Conservation (phyloP, 2,329 filamentous ascomycete genomes). For the Verruconis gallopava region DNA sequence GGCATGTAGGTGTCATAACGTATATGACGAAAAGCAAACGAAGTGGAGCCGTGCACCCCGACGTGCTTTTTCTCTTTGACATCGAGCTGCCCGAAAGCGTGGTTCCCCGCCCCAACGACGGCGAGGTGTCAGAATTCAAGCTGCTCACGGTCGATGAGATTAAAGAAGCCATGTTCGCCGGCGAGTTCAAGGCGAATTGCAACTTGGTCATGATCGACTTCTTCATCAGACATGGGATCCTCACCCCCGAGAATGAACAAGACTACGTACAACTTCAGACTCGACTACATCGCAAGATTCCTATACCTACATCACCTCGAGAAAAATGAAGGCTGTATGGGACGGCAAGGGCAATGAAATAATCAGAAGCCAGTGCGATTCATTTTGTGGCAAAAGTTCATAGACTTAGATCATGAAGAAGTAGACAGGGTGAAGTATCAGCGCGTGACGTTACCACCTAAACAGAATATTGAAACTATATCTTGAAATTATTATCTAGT, state of each 20-base stretch:
- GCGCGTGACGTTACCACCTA: no score
- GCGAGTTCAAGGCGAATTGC: constrained; percentile 22
- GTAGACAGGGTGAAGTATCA: no score
- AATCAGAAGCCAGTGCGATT: no score
- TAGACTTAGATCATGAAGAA: no score
- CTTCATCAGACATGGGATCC: constrained; percentile 21
- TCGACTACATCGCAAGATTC: constrained; percentile 18
- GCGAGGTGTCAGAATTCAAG: constrained; percentile 20
- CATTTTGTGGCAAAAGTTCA: no score
- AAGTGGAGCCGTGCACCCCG: constrained; percentile 17
- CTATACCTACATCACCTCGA: constrained; percentile 11
- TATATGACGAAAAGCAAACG: constrained; percentile 13
- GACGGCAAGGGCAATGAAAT: no score
- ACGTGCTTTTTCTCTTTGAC: constrained; percentile 23
- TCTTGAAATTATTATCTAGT: no score
- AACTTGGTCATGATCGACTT: constrained; percentile 22
- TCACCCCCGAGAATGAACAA: constrained; percentile 19
- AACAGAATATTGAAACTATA: no score
- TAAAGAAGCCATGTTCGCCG: constrained; percentile 15
- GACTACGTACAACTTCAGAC: constrained; percentile 20
- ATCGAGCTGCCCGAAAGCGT: constrained; percentile 17
- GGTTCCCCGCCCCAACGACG: constrained; percentile 17
- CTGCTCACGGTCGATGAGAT: constrained; percentile 19
- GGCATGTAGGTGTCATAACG: constrained; percentile 14
- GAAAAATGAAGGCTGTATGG: no score